Conservation (phyloP, 305 asterid genomes). For the Andrographis paniculata region DNA sequence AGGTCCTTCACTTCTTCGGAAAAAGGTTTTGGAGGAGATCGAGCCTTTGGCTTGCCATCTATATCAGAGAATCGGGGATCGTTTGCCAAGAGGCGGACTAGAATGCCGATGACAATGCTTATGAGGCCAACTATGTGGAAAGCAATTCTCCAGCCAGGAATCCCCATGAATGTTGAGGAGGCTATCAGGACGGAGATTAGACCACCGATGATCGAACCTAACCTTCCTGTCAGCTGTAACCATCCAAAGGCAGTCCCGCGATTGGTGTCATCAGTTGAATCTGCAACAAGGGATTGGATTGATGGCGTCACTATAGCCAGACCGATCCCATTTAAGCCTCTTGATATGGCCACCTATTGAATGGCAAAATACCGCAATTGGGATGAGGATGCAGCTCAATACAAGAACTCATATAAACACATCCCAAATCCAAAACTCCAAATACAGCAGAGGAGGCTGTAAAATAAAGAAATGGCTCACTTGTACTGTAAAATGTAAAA, state of each 20-base stretch:
- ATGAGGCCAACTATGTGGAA: constrained; percentile 62
- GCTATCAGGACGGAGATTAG: constrained; percentile 50
- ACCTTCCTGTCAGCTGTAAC: constrained; percentile 49
- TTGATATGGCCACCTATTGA: constrained; percentile 52
- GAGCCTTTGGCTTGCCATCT: constrained; percentile 26
- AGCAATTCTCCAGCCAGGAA: constrained; percentile 82
- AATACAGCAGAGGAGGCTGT: too few relatives aligned
- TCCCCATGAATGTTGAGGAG: constrained; percentile 51
- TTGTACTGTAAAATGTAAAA: too few relatives aligned
- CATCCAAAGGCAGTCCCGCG: constrained; percentile 82
- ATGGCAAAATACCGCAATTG: constrained; percentile 11
- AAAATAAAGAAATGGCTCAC: too few relatives aligned
- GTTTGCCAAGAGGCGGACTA: constrained; percentile 46
- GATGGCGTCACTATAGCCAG: constrained; percentile 72
- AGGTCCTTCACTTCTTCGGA: constrained; percentile 41
- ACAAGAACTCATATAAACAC: background rate
- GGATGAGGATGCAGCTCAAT: constrained; percentile 4
- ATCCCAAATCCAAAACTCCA: too few relatives aligned
- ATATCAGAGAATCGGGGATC: constrained; percentile 48
- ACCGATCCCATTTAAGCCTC: constrained; percentile 74
- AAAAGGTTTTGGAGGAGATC: constrained; percentile 31
- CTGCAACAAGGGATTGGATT: constrained; percentile 69
- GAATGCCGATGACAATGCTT: constrained; percentile 53
- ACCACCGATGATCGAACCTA: constrained; percentile 73
- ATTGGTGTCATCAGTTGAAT: constrained; percentile 58